A percentile compares a stretch with the other conserved stretches of the same genome.
Evolutionary conservation across 352 stramenopile genomes (phyloP).

Genomic region (Phytophthora foliorum): DNA sequence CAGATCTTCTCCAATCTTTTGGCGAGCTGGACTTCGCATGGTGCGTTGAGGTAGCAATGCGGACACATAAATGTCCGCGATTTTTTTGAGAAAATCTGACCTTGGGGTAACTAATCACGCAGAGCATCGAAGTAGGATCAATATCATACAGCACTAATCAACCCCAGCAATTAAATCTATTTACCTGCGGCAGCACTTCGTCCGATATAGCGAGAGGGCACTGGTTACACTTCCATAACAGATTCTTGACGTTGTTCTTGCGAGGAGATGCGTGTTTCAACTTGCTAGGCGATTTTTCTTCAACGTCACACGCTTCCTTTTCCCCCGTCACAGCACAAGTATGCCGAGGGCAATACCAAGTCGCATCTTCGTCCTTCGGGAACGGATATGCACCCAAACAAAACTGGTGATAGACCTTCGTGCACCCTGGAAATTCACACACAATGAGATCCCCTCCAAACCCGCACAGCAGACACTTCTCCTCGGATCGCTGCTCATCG

Average conservation of each 20-base stretch:
- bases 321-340: constrained; percentile 73
- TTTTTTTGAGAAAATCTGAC: constrained; percentile 75
- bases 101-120: constrained; percentile 60
- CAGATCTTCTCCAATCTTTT: constrained; percentile 87
- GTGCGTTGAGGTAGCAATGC: constrained; percentile 66
- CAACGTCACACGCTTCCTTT: constrained; percentile 60
- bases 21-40: constrained; percentile 74
- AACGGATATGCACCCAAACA: constrained; percentile 85
- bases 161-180: not conserved
- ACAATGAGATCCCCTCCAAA: constrained; percentile 87
- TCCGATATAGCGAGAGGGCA: constrained; percentile 79
- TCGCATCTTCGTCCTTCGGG: constrained; percentile 82
- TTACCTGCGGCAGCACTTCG: constrained; percentile 64
- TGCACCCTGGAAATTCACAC: constrained; percentile 83
- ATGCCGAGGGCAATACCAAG: constrained; percentile 86
- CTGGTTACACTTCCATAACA: constrained; percentile 85
- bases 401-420: constrained; percentile 91
- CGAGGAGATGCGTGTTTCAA: constrained; percentile 57
- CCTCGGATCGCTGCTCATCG: constrained; percentile 69
- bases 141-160: not conserved
- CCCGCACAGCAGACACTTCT: constrained; percentile 82
- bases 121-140: constrained; percentile 17
- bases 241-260: constrained; percentile 62
- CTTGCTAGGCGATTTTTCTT: constrained; percentile 44
- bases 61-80: constrained; percentile 74